These are phyloP conservation scores for Ogataea dorogensis DNA, from an alignment of 805 yeast genomes.

Conservation along the genomic window DNA sequence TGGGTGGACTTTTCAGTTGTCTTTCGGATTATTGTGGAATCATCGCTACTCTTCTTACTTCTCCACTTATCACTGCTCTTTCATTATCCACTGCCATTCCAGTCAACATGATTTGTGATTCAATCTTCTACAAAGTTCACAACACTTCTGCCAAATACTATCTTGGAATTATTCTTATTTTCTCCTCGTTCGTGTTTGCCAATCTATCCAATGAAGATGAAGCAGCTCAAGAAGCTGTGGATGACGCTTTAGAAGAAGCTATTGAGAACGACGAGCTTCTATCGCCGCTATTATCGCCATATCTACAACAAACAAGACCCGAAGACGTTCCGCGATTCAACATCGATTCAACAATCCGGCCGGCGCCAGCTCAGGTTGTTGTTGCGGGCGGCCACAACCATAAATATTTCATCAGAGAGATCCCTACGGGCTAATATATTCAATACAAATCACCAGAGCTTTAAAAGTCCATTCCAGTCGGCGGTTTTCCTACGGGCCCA, in stretches of 20 bases:
- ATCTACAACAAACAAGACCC: constrained; percentile 13
- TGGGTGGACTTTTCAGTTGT: constrained; percentile 45
- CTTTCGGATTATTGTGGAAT: constrained; percentile 50
- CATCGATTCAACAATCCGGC: constrained; percentile 17
- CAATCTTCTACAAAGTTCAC: constrained; percentile 35
- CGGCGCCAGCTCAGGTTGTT: constrained; percentile 24
- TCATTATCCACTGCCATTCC: constrained; percentile 54
- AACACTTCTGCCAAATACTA: constrained; percentile 37
- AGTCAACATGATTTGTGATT: constrained; percentile 48
- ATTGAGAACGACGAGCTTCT: constrained; percentile 44
- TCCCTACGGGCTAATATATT: constrained; percentile 10
- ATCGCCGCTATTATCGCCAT: constrained; percentile 48
- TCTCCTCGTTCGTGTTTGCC: constrained; percentile 46
- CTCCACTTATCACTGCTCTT: constrained; percentile 51
- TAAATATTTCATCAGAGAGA: constrained; percentile 35
- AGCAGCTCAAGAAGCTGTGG: constrained; percentile 45
- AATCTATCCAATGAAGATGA: constrained; percentile 47
- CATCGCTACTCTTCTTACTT: constrained; percentile 51
- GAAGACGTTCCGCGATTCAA: constrained; percentile 28
- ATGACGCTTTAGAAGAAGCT: constrained; percentile 47
- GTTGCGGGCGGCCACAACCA: constrained; percentile 37
- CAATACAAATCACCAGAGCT: constrained; percentile 49
- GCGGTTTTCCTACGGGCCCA: constrained; percentile 72
- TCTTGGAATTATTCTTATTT: constrained; percentile 47
- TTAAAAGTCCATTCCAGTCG: constrained; percentile 57